Base-by-base conservation (phyloP, 2,329 filamentous ascomycete species). In the Leptographium procerum region DNA sequence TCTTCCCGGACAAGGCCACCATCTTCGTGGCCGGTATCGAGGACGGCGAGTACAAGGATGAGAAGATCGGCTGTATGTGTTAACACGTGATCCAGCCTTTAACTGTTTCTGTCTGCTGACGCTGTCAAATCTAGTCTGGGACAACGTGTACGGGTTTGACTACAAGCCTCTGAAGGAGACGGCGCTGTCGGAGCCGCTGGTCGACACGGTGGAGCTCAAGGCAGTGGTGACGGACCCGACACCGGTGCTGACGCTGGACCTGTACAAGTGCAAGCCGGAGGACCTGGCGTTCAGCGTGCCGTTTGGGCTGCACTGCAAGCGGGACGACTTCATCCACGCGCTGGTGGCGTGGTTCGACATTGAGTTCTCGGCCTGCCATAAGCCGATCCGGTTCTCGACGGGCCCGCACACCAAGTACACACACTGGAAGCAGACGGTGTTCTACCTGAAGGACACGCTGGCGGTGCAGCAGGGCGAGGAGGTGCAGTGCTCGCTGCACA, bases 351-450 rank as follows among this genome's bases (percentile, higher is more conserved):
- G 94, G 94, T 99, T 99, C 77, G 94, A 99, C 71, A 97, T 99
- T 67, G 92, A 97, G 69, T 99, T 99, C 76, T 88, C 89, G 56
- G 91, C 91, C 60, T 97, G 94, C 82, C 94, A 99, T 82, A 97
- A 97, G 82, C 89, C 91, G 34, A 91, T 99, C 70, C 84, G 86
- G 69, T 99, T 99, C 81, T 95, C 89, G 57, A 99, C 94, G 22
- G 94, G 94, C 26, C 94, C 94, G 31, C 94, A 97, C 76, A 95
- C 92, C 67, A 97, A 96, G 77, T 97, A 97, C 77, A 99, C 94
- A 22, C 94, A 99, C 81, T 99, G 94, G 94, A 99, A 99, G 79
- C 94, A 99, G 79, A 99, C 94, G 14, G 94, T 99, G 62, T 97
- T 99, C 77, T 99, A 99, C 77, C 80, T 99, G 63, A 84, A 88